Evolutionary conservation across 2,329 filamentous ascomycete species (phyloP), one percentile per base, ranked within the genome.

Genomic region (Ophiostoma ips): DNA sequence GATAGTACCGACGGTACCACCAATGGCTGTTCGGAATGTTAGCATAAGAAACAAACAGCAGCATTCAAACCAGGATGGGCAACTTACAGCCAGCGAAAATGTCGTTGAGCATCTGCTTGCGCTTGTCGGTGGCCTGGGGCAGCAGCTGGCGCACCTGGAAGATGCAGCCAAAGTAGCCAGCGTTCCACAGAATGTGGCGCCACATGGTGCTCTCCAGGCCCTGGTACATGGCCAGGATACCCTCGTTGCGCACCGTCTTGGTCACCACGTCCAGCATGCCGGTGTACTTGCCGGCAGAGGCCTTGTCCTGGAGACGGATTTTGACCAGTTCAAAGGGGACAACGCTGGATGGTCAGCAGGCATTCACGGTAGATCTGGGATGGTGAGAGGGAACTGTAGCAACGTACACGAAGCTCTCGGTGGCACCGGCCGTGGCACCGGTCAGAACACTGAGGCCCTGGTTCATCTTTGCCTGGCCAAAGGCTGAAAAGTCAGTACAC

Each of bases 271-370:
- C 87, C 34, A 89, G 59, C 75, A 87, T 84, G 66, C 87, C 85
- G 56, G 71, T 84, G 72, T 92, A 92, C 67, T 86, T 94, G 64
- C 84, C 80, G 38, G 90, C 87, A 47, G 88, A 92, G 15, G 90
- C 87, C 70, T 86, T 88, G 72, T 98, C 92, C 68, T 98, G 92
- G 44, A 98, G 77, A 58, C 92, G 83, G 64, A 98, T 98, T 79
- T 98, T 98, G 75, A 98, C 84, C 52, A 95, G 79, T 73, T 95
- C 92, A 66, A 98, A 98, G 47, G 92, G 92, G 31, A 98, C 92
- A 53, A 98, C 92, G 58, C 56, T 57, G 50, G 7, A 10, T 3
- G 7, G 35, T 47, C 13, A 47, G 45, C 13, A 15, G 11, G 2
- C 12, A 34, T 36, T 2, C 8, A 8, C 16, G 11, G 16, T 13